Base-by-base conservation (phyloP, 768 basidiomycete species). In the Psilocybe cubensis region DNA sequence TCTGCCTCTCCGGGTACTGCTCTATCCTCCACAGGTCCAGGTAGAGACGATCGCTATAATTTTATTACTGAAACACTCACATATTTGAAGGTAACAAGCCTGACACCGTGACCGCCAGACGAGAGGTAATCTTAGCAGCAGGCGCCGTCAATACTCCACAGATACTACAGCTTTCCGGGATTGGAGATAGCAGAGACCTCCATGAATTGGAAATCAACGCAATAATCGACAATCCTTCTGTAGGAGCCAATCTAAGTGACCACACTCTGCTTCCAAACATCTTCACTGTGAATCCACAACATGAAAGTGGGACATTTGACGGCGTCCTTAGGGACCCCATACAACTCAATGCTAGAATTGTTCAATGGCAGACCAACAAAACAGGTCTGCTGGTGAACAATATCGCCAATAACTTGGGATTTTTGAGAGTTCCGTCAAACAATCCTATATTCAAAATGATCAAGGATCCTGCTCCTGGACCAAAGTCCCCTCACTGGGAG, bases 321-420 rank as follows among this genome's bases (percentile, higher is more conserved):
- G n/a, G 56, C 10, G 21, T 60, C 17, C 28, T 56, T 14, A 20
- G 54, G 25, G 24, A 44, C 25, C 25, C 47, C 29, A 21, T 8
- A 35, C 43, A 12, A 31, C 56, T 35, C 51, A 41, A 29, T 10
- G 69, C 67, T 10, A 72, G 68, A 10, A 68, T 62, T 60, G 75
- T 73, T 45, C 45, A 63, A 33, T 63, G 55, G 51, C 17, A 31
- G 4, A 27, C 35, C 5, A 59, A 40, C 25, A 59, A 75, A 66
- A 63, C 74, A 66, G 58, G 69, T 65, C 57, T 79, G 72, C 41
- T 76, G 68, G 54, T 68, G 64, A 54, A 79, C 62, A 27, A 73
- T 70, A 35, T 73, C 57, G 23, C 56, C 56, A 40, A 79, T 75
- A 45, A 77, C 65, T 3, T 43, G 62, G 62, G 61, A 3, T 63